These are phyloP conservation scores for Fraxinus albicans DNA, from an alignment of 305 asterid genomes.

Conservation along the genomic window DNA sequence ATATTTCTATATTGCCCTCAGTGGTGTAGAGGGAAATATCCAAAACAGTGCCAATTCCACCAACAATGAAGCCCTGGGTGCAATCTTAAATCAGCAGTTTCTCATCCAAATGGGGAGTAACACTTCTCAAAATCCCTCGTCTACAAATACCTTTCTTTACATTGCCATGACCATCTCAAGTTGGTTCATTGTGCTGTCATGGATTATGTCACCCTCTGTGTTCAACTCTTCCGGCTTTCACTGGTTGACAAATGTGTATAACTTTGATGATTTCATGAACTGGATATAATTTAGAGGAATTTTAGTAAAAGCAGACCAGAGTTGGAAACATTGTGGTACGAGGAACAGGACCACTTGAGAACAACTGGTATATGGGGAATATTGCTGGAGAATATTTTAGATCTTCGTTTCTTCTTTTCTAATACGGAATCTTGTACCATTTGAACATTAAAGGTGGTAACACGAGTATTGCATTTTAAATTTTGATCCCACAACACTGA, in stretches of 20 bases:
- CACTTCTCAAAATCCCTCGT: constrained; percentile 60
- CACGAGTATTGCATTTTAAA: too few relatives aligned
- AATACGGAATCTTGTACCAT: constrained; percentile 89
- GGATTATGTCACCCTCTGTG: constrained; percentile 86
- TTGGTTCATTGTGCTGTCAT: constrained; percentile 90
- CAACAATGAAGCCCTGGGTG: constrained; percentile 75
- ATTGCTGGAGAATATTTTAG: constrained; percentile 75
- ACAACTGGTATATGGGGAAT: constrained; percentile 96
- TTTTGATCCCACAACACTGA: too few relatives aligned
- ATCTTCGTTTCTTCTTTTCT: constrained; percentile 91
- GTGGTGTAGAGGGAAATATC: constrained; percentile 55
- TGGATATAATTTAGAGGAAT: constrained; percentile 90
- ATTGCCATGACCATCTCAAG: constrained; percentile 81
- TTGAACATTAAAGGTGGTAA: constrained; percentile 50
- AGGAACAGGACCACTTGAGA: constrained; percentile 88
- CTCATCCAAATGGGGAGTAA: constrained; percentile 56
- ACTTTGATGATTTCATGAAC: constrained; percentile 70
- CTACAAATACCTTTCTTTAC: constrained; percentile 62
- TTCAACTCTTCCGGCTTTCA: constrained; percentile 91
- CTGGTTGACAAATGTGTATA: constrained; percentile 94
- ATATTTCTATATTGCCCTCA: constrained; percentile 59
- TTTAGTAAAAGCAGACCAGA: constrained; percentile 71
- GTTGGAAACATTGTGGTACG: constrained; percentile 99
- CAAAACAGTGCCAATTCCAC: constrained; percentile 40
- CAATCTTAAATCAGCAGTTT: constrained; percentile 87